Percentiles rank a stretch among this genome's conserved stretches.
Conservation (phyloP, 805 yeast genomes). For the Metschnikowia rubicola region DNA sequence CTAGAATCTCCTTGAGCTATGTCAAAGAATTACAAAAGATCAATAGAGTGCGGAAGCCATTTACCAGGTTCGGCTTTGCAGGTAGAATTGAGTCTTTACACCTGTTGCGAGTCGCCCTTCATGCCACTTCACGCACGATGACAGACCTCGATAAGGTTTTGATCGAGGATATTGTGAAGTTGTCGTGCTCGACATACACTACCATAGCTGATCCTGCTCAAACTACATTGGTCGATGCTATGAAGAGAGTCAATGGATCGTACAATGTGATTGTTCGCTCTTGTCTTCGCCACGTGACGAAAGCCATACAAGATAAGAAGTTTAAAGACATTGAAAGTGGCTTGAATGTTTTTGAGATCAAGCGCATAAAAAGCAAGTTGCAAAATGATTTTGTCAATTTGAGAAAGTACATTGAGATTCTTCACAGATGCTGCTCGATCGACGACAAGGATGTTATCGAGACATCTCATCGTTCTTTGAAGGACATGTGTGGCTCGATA, state of each 20-base stretch:
- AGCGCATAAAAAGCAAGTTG: constrained; percentile 55
- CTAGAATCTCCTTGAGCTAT: constrained; percentile 52
- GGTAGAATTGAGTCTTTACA: constrained; percentile 72
- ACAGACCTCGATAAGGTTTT: constrained; percentile 60
- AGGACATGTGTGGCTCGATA: constrained; percentile 26
- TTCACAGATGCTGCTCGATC: constrained; percentile 53
- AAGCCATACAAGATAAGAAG: constrained; percentile 48
- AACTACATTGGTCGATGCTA: constrained; percentile 58
- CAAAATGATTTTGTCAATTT: constrained; percentile 56
- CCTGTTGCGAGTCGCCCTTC: constrained; percentile 65
- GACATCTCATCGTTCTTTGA: constrained; percentile 52
- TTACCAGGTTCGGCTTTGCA: constrained; percentile 75
- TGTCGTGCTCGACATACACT: constrained; percentile 68
- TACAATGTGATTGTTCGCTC: constrained; percentile 51
- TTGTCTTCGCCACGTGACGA: constrained; percentile 47
- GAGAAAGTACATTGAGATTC: constrained; percentile 42
- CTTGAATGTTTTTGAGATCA: constrained; percentile 52
- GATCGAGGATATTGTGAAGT: constrained; percentile 58
- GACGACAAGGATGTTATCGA: constrained; percentile 55
- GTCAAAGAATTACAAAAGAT: constrained; percentile 60
- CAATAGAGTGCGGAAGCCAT: constrained; percentile 61
- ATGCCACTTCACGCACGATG: constrained; percentile 69
- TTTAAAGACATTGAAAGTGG: constrained; percentile 61
- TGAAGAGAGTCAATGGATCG: constrained; percentile 67
- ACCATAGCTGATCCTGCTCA: constrained; percentile 72